Conservation (phyloP, 2,329 filamentous ascomycete species). For the Fusarium sambucinum region DNA sequence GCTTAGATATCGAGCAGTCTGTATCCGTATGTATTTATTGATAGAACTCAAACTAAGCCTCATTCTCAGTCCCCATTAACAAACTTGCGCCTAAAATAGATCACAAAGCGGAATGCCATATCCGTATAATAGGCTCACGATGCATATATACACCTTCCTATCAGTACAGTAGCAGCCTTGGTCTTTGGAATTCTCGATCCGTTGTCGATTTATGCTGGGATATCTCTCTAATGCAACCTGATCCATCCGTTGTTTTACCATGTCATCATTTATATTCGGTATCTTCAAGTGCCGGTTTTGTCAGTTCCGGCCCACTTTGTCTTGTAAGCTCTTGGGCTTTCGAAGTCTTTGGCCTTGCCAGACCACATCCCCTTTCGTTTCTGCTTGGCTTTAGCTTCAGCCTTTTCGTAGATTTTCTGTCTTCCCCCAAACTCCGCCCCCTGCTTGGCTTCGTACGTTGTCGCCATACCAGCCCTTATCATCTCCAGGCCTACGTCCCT, state of each 20-base stretch:
- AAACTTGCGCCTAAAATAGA: slow-evolving; percentile 20
- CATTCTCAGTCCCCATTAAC: slow-evolving; percentile 3
- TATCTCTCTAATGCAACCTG: slow-evolving; percentile 20
- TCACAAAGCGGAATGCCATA: background rate
- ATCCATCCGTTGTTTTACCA: slow-evolving; percentile 3
- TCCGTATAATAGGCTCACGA: background rate
- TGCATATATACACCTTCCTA: background rate
- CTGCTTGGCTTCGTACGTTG: slow-evolving; percentile 91
- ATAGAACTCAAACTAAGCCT: slow-evolving; percentile 6
- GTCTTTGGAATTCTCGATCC: background rate
- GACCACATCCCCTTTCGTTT: slow-evolving; percentile 82
- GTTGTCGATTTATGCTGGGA: slow-evolving; percentile 16
- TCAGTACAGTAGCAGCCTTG: background rate
- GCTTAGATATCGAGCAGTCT: background rate
- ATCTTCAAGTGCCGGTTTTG: slow-evolving; percentile 32
- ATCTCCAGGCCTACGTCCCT: slow-evolving; percentile 90
- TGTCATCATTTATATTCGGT: slow-evolving; percentile 13
- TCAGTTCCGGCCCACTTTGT: slow-evolving; percentile 54
- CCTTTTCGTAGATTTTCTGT: slow-evolving; percentile 72
- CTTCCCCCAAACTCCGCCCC: slow-evolving; percentile 88
- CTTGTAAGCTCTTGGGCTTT: slow-evolving; percentile 93
- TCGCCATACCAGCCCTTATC: slow-evolving; percentile 86
- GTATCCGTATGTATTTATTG: background rate
- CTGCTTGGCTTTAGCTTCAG: slow-evolving; percentile 74
- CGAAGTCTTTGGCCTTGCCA: slow-evolving; percentile 70